phyloP scores from a whole-genome alignment of 208 protist genomes.

The Trypanosoma cruzi region DNA sequence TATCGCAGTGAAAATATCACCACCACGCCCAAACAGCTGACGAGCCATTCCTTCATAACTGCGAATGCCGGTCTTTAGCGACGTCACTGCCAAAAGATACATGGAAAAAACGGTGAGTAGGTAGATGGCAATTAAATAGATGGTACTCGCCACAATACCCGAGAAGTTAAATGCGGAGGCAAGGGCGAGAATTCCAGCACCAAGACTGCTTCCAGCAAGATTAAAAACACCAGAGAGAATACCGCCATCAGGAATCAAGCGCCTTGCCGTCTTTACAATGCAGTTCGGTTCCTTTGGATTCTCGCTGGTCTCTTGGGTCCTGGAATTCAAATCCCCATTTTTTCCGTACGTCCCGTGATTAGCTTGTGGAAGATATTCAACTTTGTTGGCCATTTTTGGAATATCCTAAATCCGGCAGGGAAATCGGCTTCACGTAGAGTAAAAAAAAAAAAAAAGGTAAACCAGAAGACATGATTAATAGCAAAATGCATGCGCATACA shows the following conservation, averaged over 20 bases:
- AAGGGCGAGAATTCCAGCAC: slow-evolving; percentile 67
- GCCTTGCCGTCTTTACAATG: neutral
- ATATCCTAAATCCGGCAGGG: no score
- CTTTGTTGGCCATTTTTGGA: no score
- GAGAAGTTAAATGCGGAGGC: slow-evolving; percentile 60
- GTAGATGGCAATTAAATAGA: slow-evolving; percentile 64
- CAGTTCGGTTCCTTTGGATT: neutral
- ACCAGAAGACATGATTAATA: no score
- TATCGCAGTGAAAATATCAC: no score
- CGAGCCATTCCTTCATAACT: slow-evolving; percentile 69
- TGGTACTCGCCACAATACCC: slow-evolving; percentile 63
- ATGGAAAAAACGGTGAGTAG: slow-evolving; percentile 75
- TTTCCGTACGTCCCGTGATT: no score
- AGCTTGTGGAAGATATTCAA: no score
- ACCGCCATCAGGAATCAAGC: slow-evolving; percentile 42
- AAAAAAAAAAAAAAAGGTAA: no score
- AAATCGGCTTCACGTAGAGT: no score
- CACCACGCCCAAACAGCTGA: no score
- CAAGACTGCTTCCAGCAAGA: slow-evolving; percentile 61
- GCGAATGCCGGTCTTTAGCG: slow-evolving; percentile 50
- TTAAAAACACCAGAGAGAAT: slow-evolving; percentile 69
- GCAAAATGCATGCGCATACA: no score
- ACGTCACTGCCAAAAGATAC: slow-evolving; percentile 44
- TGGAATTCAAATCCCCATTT: neutral
- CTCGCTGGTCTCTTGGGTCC: neutral